A percentile compares a stretch with the other conserved stretches of the same genome.
Conservation (phyloP, 805 yeast genomes). For the Monosporozyma yasuniensis region DNA sequence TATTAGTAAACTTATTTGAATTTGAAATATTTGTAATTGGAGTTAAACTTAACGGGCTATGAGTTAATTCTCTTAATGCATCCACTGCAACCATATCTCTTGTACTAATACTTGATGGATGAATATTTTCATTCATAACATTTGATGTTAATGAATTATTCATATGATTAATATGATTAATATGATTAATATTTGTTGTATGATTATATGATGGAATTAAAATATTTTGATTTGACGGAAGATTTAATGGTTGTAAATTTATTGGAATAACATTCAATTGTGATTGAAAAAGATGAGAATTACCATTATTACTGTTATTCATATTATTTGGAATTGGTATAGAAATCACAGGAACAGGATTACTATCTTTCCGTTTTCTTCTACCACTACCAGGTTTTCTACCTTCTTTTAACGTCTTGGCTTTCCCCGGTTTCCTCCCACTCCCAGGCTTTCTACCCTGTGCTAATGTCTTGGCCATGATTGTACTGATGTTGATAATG, state of each 20-base stretch:
- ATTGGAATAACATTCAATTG: background rate
- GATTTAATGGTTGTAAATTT: background rate
- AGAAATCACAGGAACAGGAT: background rate
- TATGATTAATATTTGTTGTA: background rate
- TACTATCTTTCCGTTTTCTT: slow-evolving; percentile 13
- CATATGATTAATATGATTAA: background rate
- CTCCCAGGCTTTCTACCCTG: slow-evolving; percentile 31
- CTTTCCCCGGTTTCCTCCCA: slow-evolving; percentile 31
- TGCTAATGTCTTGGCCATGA: slow-evolving; percentile 31
- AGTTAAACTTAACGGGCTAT: slow-evolving; percentile 11
- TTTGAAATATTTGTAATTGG: background rate
- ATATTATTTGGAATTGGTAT: background rate
- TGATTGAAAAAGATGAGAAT: background rate
- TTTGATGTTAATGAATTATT: too few species aligned
- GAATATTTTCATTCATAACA: background rate
- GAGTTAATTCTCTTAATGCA: slow-evolving; percentile 22
- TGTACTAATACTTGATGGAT: slow-evolving; percentile 6
- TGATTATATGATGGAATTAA: background rate
- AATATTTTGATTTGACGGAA: background rate
- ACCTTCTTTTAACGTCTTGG: slow-evolving; percentile 28
- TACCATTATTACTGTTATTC: background rate
- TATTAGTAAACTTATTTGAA: background rate
- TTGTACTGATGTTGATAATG: too few species aligned
- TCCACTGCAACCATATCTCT: slow-evolving; percentile 24
- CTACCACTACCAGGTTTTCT: slow-evolving; percentile 31